phyloP scores from a whole-genome alignment of 108 stramenopile genomes.

The Bacterosira constricta region DNA sequence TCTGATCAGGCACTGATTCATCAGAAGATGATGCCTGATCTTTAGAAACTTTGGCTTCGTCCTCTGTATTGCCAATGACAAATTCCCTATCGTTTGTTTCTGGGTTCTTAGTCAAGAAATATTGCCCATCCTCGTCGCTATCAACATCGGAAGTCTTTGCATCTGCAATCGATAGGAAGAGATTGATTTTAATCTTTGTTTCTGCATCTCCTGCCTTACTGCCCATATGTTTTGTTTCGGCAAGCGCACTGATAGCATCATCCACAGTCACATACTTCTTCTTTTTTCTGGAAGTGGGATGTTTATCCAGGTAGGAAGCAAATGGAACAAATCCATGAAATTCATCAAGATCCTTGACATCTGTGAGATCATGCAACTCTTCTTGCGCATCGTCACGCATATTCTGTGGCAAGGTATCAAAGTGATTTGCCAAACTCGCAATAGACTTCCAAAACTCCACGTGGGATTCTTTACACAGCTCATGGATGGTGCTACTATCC shows the following conservation, averaged over 20 bases:
- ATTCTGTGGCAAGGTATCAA: constrained; percentile 11
- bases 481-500: constrained; percentile 1
- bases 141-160: constrained; percentile 1
- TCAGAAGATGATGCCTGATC: not conserved
- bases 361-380: not conserved
- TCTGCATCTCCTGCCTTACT: constrained; percentile 14
- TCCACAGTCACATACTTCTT: constrained; percentile 23
- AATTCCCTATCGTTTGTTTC: constrained; percentile 12
- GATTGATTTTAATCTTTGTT: constrained; percentile 13
- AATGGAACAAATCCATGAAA: constrained; percentile 36
- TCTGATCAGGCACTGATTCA: not conserved
- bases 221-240: constrained; percentile 2
- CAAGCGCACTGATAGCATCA: constrained; percentile 22
- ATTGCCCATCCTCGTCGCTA: not conserved
- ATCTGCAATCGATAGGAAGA: constrained; percentile 20
- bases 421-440: constrained; percentile 21
- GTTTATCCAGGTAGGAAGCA: constrained; percentile 18
- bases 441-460: constrained; percentile 31
- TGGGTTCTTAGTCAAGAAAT: constrained; percentile 21
- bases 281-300: not conserved
- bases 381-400: not conserved
- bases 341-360: constrained; percentile 30
- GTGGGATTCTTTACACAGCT: constrained; percentile 26
- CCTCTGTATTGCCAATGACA: not conserved
- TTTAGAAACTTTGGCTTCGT: not conserved